Percentiles rank a stretch among this genome's conserved stretches.
phyloP scores from a whole-genome alignment of 352 stramenopile genomes.

The Phytopythium mirpurense region DNA sequence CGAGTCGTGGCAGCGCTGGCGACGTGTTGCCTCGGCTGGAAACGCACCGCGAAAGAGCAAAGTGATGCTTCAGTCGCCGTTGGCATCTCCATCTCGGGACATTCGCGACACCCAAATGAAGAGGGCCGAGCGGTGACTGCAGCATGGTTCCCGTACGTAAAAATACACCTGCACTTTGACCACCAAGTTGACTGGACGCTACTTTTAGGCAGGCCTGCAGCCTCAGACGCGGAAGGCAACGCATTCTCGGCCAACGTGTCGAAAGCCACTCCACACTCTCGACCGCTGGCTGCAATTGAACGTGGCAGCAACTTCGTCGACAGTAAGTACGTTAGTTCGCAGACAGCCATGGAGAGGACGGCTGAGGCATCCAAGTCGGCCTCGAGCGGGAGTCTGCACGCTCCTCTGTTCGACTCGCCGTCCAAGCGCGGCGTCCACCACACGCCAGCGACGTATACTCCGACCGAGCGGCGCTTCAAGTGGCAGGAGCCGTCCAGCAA shows the following conservation, averaged over 20 bases:
- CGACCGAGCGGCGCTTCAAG: conserved; percentile 65
- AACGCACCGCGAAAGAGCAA: not conserved
- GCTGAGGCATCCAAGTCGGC: conserved; percentile 18
- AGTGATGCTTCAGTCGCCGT: not conserved
- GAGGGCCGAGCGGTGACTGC: not conserved
- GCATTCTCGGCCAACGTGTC: no score
- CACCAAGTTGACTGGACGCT: not conserved
- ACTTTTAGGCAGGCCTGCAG: not conserved
- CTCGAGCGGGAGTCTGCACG: conserved; percentile 15
- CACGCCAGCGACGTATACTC: conserved; percentile 53
- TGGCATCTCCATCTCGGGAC: not conserved
- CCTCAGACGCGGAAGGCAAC: not conserved
- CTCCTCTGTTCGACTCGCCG: conserved; percentile 62
- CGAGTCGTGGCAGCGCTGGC: conserved; percentile 28
- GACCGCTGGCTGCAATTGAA: not conserved
- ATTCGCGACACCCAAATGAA: not conserved
- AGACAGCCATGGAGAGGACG: conserved; percentile 3
- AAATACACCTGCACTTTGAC: no score
- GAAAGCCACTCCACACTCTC: not conserved
- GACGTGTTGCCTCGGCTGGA: conserved; percentile 10
- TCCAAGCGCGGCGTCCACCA: conserved; percentile 73
- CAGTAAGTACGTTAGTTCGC: no score
- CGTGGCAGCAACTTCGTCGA: no score
- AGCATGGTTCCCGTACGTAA: not conserved
- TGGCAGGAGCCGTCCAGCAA: conserved; percentile 51